Evolutionary conservation across 2,329 filamentous ascomycete genomes (phyloP), one percentile per base, ranked within the genome.

Genomic region (Neocatenulostroma microsporum): DNA sequence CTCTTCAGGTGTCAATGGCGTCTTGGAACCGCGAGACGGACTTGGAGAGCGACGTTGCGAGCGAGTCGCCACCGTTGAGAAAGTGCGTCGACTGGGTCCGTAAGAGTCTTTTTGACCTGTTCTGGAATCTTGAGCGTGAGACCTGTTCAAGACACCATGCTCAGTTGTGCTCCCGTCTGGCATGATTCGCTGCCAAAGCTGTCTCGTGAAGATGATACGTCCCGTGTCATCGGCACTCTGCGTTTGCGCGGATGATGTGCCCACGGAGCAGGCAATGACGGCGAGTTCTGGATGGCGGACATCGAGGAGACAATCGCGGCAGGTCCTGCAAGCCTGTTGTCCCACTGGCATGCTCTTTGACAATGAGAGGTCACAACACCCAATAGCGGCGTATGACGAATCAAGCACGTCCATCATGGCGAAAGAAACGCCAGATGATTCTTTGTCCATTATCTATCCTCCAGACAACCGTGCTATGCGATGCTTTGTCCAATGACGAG

Each of bases 141-240:
- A 55, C 52, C 40, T 51, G 51, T 52, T 51, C 47, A 45, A 53
- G 47, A 54, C 50, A 48, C 30, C 41, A 34, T 45, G 40, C 34
- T 52, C 49, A 49, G 38, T 50, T 34, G 41, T 40, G 45, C 39
- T 41, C 30, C 40, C 47, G 43, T 51, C 53, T 42, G 54, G 49
- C 56, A 60, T 60, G 42, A 44, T 59, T 53, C 55, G 51, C 50
- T 57, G 53, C 55, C 56, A 58, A 49, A 58, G 48, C 36, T 60
- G 53, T 55, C 57, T 55, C 31, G 57, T 58, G 45, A 58, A 60
- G 47, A 57, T 44, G 46, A 58, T 53, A 33, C 42, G 53, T 19
- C 48, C 47, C 29, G 49, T 34, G 26, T 50, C 53, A 51, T 47
- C 38, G 34, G 47, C 34, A 35, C 46, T 33, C 45, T 39, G 52